Base-by-base conservation (phyloP, 768 basidiomycete species). In the Nidula microcarpa region DNA sequence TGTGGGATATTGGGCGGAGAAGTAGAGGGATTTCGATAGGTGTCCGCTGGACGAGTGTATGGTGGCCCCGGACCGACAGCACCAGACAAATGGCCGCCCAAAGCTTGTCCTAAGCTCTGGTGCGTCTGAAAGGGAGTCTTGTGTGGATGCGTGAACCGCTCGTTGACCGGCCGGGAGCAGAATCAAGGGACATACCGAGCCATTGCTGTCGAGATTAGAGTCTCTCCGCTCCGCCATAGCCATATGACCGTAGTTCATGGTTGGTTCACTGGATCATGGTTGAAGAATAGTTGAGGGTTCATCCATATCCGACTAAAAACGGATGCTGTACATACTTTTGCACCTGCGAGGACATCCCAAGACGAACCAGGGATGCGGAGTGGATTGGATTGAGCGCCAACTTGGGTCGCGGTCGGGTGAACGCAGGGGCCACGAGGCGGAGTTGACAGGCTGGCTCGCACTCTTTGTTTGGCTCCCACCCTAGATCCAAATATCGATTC, bases 201-300 rank as follows among this genome's bases (percentile, higher is more conserved):
- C 79, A 63, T 77, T 79, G 71, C 70, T 72, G 66, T 84, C 82
- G 56, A 82, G 69, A 62, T 69, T 80, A 43, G 76, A 71, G 64
- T 85, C 82, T 63, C 84, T 73, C 53, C 77, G 71, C 57, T 80
- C 79, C 50, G 71, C 64, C 54, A 75, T 61, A 55, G 75, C 73
- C 63, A 85, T 73, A 66, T 83, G 83, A 55, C 73, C 74, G 74
- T 85, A 85, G 62, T 82, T 74, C 80, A 85, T 84, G 57, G 68
- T 70, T 55, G 76, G 68, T 65, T 84, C 83, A 69, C 82, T 85
- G 65, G 37, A 66, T 55, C 61, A 63, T 66, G 44, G 8, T 45
- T 45, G 8, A 18, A 9, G 44, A 45, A 10, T 53, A 57, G 58
- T 32, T 35, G 49, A 47, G 14, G 47, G 49, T 36, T 32, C 49